These are phyloP conservation scores for Capsicum rhomboideum DNA, from an alignment of 257 asterid species.

Conservation along the genomic window DNA sequence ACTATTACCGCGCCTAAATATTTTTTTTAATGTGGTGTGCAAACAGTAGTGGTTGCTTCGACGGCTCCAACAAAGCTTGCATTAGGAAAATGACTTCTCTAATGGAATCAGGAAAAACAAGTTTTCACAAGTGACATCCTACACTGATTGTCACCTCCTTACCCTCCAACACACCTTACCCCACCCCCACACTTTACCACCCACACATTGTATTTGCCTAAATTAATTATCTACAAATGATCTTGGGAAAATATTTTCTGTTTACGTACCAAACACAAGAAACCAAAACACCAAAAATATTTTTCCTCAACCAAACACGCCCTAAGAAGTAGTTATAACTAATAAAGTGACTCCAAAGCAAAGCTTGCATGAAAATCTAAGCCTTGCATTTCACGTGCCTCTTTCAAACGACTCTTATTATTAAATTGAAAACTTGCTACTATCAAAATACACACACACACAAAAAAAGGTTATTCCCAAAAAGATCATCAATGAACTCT, in stretches of 20 bases:
- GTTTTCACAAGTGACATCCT: neutral
- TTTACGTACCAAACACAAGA: neutral
- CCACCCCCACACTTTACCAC: neutral
- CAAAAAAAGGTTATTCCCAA: neutral
- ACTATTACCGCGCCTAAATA: too few species aligned
- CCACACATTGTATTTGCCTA: neutral
- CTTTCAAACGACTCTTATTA: neutral
- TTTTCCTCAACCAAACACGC: neutral
- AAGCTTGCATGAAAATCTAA: neutral
- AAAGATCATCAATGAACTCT: neutral
- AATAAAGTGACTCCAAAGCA: slow-evolving; percentile 15
- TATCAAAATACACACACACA: neutral
- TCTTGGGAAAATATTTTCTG: neutral
- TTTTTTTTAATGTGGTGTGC: too few species aligned
- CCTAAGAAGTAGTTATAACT: neutral
- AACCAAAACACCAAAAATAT: neutral
- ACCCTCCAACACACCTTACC: neutral
- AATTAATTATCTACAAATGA: neutral
- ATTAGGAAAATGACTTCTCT: too few species aligned
- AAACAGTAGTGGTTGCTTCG: too few species aligned
- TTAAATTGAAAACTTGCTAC: neutral
- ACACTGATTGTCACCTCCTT: neutral
- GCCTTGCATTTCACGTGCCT: slow-evolving; percentile 6
- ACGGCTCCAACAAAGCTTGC: too few species aligned
- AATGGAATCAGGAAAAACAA: neutral